Evolutionary conservation across 768 basidiomycete genomes (phyloP).

Genomic region (Pleurotus pulmonarius): DNA sequence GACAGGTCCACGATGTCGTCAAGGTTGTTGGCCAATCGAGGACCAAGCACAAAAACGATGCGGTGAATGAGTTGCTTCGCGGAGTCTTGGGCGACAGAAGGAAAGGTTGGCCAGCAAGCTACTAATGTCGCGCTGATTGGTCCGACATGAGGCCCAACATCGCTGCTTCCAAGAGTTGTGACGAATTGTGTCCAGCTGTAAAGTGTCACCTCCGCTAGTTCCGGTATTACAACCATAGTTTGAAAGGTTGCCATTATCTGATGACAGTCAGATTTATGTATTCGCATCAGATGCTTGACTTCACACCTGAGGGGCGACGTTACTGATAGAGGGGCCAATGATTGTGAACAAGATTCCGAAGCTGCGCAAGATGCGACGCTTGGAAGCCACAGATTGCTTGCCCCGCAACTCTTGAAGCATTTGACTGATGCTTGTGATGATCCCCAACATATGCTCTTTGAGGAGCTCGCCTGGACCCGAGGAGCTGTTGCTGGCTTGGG

Average conservation of each 20-base stretch:
- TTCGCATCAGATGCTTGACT: background rate
- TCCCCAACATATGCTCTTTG: conserved; percentile 74
- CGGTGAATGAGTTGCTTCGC: conserved; percentile 64
- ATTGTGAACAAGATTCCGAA: conserved; percentile 68
- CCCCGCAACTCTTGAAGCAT: conserved; percentile 82
- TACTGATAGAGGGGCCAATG: conserved; percentile 68
- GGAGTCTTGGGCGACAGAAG: conserved; percentile 41
- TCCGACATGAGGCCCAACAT: conserved; percentile 82
- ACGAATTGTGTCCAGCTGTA: conserved; percentile 80
- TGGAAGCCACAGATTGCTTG: conserved; percentile 63
- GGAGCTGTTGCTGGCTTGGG: background rate
- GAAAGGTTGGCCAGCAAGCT: conserved; percentile 69
- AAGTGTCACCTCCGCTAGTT: conserved; percentile 76
- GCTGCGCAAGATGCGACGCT: conserved; percentile 76
- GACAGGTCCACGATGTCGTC: conserved; percentile 81
- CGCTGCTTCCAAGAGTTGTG: conserved; percentile 55
- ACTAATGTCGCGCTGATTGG: conserved; percentile 85
- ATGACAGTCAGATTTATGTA: conserved; percentile 5
- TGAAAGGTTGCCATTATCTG: conserved; percentile 97
- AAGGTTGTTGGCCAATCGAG: conserved; percentile 50
- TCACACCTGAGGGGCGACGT: conserved; percentile 83
- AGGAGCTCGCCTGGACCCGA: conserved; percentile 52
- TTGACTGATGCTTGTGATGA: conserved; percentile 83
- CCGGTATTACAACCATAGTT: conserved; percentile 73
- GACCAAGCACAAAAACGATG: conserved; percentile 61